Conservation (phyloP, 2,329 filamentous ascomycete species). For the Diaporthe amygdali region DNA sequence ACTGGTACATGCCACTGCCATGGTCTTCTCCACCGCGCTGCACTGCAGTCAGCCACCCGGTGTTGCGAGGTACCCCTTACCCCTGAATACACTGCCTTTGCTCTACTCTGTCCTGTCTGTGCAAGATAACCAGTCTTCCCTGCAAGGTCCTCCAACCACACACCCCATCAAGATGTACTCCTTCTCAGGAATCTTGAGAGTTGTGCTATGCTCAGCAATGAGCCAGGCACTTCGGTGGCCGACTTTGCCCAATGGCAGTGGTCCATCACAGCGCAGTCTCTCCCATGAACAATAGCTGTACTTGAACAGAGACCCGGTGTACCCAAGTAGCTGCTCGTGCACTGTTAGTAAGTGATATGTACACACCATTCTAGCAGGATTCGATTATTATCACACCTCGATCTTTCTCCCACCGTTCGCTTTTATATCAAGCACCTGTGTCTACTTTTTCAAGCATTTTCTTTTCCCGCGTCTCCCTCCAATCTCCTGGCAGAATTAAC, state of each 20-base stretch:
- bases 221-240: neutral
- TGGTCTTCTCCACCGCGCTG: slow-evolving; percentile 8
- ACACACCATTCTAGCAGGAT: slow-evolving; percentile 7
- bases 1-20: slow-evolving; percentile 16
- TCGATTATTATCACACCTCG: neutral
- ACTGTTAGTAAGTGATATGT: neutral
- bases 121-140: neutral
- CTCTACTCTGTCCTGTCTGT: slow-evolving; percentile 1
- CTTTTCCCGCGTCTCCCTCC: slow-evolving; percentile 2
- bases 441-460: slow-evolving; percentile 5
- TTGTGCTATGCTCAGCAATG: neutral
- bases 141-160: neutral
- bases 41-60: slow-evolving; percentile 21
- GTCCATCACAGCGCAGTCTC: neutral
- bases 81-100: neutral
- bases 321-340: neutral
- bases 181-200: neutral
- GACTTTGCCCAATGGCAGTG: neutral
- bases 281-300: neutral
- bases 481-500: slow-evolving; percentile 5
- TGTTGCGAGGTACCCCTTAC: slow-evolving; percentile 15
- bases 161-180: neutral
- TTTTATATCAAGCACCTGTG: slow-evolving; percentile 18
- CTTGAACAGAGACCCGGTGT: neutral
- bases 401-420: neutral